Percentiles rank a stretch among this genome's conserved stretches.
phyloP scores from a whole-genome alignment of 345 rosid genomes.

The Sapria himalayana region DNA sequence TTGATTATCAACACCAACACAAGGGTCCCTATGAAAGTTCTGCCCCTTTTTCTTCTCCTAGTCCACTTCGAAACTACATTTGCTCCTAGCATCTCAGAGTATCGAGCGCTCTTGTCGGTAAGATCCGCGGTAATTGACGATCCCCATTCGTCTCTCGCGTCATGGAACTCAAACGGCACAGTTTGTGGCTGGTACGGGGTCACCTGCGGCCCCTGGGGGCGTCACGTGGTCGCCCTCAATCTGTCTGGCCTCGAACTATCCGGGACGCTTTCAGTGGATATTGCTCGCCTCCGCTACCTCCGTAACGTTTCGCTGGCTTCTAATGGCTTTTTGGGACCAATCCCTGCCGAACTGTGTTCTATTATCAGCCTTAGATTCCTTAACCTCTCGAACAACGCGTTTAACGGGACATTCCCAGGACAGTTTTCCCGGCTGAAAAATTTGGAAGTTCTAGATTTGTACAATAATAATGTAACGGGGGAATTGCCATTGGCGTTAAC shows the following conservation, averaged over 20 bases:
- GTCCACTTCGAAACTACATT: constrained; percentile 20
- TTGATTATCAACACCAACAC: too few relatives aligned
- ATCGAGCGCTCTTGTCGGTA: constrained; percentile 48
- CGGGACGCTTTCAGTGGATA: constrained; percentile 44
- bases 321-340: constrained; percentile 43
- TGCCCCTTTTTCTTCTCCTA: constrained; percentile 22
- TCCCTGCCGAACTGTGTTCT: constrained; percentile 40
- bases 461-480: constrained; percentile 83
- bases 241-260: constrained; percentile 46
- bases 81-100: constrained; percentile 31
- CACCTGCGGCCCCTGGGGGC: constrained; percentile 41
- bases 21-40: too few relatives aligned
- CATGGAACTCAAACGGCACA: constrained; percentile 40
- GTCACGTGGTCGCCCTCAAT: constrained; percentile 45
- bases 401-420: constrained; percentile 48
- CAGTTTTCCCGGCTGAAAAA: constrained; percentile 30
- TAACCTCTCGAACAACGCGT: constrained; percentile 63
- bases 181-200: constrained; percentile 48
- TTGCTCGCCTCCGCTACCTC: constrained; percentile 38
- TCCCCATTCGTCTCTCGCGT: constrained; percentile 25
- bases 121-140: constrained; percentile 47
- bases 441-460: constrained; percentile 69
- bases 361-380: constrained; percentile 37
- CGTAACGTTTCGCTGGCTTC: constrained; percentile 35
- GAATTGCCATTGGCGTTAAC: constrained; percentile 44